Conservation (phyloP, 2,329 filamentous ascomycete species). For the Phaeosphaeriaceae sp. region DNA sequence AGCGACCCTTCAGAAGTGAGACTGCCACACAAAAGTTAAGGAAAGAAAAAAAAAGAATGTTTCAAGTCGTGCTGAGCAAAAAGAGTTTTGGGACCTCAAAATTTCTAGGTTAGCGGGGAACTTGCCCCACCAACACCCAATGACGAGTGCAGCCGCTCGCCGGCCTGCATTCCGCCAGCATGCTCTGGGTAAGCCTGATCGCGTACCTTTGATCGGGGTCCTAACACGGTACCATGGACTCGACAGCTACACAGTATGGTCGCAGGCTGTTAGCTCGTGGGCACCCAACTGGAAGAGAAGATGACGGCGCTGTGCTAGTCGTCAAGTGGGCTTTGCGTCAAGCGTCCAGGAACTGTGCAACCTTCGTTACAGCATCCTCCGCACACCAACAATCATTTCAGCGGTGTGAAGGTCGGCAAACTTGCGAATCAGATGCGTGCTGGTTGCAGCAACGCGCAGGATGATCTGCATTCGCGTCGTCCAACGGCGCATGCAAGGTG, state of each 20-base stretch:
- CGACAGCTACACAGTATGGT: neutral
- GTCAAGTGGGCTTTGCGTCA: no score
- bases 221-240: neutral
- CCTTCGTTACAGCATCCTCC: no score
- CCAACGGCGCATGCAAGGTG: conserved; percentile 14
- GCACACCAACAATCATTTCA: neutral
- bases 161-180: neutral
- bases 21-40: conserved; percentile 40
- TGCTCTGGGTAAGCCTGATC: neutral
- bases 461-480: conserved; percentile 15
- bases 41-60: conserved; percentile 5
- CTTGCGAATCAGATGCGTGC: conserved; percentile 24
- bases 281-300: no score
- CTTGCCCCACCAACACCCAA: conserved; percentile 1
- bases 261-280: no score
- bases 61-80: neutral
- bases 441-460: conserved; percentile 7
- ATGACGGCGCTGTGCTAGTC: no score
- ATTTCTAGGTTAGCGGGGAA: conserved; percentile 1
- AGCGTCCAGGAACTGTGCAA: no score
- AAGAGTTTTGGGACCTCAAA: neutral
- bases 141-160: neutral
- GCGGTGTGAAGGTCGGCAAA: conserved; percentile 19
- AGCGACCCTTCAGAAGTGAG: conserved; percentile 39
- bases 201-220: neutral